These are phyloP conservation scores for Vicia sativa DNA, from an alignment of 306 rosid species.

Conservation along the genomic window DNA sequence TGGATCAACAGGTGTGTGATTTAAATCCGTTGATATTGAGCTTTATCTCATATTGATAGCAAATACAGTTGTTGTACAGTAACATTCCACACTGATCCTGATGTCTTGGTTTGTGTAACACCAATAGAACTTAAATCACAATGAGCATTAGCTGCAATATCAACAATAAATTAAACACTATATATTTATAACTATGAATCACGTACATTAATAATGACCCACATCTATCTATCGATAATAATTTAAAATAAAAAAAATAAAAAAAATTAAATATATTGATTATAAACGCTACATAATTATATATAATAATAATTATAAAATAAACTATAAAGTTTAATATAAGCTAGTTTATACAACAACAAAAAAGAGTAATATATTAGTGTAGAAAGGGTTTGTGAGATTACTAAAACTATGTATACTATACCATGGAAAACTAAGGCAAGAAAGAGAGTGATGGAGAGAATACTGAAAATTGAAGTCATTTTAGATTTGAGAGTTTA, in stretches of 20 bases:
- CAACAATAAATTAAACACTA: neutral
- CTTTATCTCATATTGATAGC: neutral
- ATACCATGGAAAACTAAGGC: conserved; percentile 31
- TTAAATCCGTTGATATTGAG: neutral
- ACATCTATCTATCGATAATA: too few relatives aligned
- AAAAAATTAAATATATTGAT: too few relatives aligned
- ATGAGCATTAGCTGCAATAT: conserved; percentile 4
- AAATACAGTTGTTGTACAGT: conserved; percentile 8
- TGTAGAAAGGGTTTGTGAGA: too few relatives aligned
- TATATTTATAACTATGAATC: neutral
- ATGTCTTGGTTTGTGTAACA: neutral
- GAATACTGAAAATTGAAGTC: conserved; percentile 33
- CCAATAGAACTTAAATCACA: neutral
- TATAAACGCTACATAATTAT: too few relatives aligned
- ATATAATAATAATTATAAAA: too few relatives aligned
- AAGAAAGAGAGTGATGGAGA: conserved; percentile 24
- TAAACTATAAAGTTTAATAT: too few relatives aligned
- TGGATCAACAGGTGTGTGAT: neutral
- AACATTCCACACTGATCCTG: conserved; percentile 1
- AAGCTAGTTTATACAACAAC: too few relatives aligned
- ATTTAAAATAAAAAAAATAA: too few relatives aligned
- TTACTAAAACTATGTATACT: too few relatives aligned
- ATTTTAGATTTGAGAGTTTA: neutral
- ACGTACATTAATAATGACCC: too few relatives aligned
- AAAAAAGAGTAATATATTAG: too few relatives aligned